These are phyloP conservation scores for Parascedosporium putredinis DNA, from an alignment of 2,329 filamentous ascomycete species.

Conservation along the genomic window DNA sequence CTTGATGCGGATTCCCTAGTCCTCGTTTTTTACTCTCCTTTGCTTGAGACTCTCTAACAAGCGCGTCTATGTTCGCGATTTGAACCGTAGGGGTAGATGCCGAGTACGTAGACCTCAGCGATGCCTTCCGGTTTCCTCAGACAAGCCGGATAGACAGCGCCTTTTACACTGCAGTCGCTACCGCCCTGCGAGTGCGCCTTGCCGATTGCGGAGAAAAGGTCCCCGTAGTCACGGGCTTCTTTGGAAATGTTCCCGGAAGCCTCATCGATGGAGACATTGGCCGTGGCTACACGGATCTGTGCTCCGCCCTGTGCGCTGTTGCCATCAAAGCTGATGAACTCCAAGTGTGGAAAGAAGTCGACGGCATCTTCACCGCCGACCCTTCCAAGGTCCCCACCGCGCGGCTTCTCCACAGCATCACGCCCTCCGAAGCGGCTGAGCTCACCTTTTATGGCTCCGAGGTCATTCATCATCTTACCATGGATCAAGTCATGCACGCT, in stretches of 20 bases:
- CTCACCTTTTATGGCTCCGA: slow-evolving; percentile 91
- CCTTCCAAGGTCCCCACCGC: slow-evolving; percentile 89
- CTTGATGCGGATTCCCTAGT: neutral
- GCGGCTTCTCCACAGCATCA: slow-evolving; percentile 78
- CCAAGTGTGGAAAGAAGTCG: slow-evolving; percentile 98
- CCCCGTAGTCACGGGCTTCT: slow-evolving; percentile 84
- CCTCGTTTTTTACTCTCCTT: neutral
- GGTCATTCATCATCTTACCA: slow-evolving; percentile 96
- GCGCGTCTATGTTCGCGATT: no score
- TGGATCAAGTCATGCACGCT: slow-evolving; percentile 92
- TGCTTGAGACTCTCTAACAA: slow-evolving; percentile 23
- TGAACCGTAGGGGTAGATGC: slow-evolving; percentile 57
- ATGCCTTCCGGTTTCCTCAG: slow-evolving; percentile 61
- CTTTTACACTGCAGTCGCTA: slow-evolving; percentile 60
- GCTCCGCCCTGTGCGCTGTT: slow-evolving; percentile 83
- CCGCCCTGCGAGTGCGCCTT: slow-evolving; percentile 53
- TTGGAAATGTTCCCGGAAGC: slow-evolving; percentile 84
- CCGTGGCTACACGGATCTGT: slow-evolving; percentile 92
- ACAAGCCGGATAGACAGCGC: slow-evolving; percentile 49
- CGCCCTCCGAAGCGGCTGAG: slow-evolving; percentile 88
- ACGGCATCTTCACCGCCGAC: slow-evolving; percentile 81
- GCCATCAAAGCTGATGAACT: slow-evolving; percentile 79
- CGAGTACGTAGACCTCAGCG: slow-evolving; percentile 81
- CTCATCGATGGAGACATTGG: slow-evolving; percentile 82
- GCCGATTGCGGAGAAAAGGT: slow-evolving; percentile 55